Conservation (phyloP, 2,329 filamentous ascomycete genomes). For the Cryphonectria radicalis region DNA sequence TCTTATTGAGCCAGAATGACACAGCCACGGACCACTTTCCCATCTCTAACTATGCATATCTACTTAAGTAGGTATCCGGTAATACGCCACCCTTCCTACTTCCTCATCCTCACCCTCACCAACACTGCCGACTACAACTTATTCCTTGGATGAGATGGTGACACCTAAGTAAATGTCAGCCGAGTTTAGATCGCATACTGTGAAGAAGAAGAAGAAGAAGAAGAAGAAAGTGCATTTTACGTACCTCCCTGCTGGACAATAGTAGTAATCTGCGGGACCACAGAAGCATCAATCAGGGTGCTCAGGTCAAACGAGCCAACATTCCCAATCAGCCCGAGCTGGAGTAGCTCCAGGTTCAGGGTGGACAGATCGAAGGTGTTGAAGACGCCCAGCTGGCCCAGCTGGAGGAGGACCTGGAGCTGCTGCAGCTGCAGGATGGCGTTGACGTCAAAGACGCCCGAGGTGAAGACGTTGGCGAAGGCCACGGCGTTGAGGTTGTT, state of each 20-base stretch:
- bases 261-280: conserved; percentile 34
- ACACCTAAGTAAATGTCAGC: neutral
- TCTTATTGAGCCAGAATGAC: conserved; percentile 15
- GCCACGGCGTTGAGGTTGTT: conserved; percentile 51
- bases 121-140: neutral
- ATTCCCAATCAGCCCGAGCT: conserved; percentile 37
- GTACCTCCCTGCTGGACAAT: conserved; percentile 26
- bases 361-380: conserved; percentile 36
- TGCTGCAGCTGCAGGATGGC: conserved; percentile 46
- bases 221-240: neutral
- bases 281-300: conserved; percentile 32
- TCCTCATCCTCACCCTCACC: neutral
- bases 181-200: neutral
- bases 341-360: conserved; percentile 35
- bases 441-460: conserved; percentile 47
- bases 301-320: conserved; percentile 36
- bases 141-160: conserved; percentile 9
- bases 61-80: no score
- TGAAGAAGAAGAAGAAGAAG: no score
- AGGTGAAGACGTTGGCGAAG: conserved; percentile 48
- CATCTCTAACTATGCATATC: neutral
- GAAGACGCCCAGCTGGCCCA: conserved; percentile 39
- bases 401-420: conserved; percentile 44
- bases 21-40: conserved; percentile 11
- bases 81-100: neutral